These are phyloP conservation scores for Cercospora sp. DNA, from an alignment of 2,329 filamentous ascomycete genomes.

Conservation along the genomic window DNA sequence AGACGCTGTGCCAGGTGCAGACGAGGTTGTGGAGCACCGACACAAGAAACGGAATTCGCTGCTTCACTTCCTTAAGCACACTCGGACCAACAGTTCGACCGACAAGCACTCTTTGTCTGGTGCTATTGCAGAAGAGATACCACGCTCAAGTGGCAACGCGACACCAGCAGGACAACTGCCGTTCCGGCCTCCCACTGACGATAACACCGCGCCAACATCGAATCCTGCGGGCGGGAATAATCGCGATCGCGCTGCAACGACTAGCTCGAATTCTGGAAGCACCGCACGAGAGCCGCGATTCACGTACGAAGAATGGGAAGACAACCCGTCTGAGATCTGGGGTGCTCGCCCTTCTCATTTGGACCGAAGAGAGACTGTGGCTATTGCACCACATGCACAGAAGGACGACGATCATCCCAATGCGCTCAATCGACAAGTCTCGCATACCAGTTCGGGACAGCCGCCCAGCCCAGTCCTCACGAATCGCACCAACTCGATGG, in stretches of 20 bases:
- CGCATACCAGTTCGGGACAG: conserved; percentile 14
- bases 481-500: conserved; percentile 24
- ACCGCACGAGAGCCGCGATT: conserved; percentile 18
- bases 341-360: conserved; percentile 20
- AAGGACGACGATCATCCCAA: background rate
- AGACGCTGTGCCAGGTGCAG: conserved; percentile 32
- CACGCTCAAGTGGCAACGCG: conserved; percentile 8
- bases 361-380: conserved; percentile 28
- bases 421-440: conserved; percentile 3
- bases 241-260: conserved; percentile 4
- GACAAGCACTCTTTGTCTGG: conserved; percentile 20
- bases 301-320: conserved; percentile 33
- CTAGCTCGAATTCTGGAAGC: conserved; percentile 1
- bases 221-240: background rate
- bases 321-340: conserved; percentile 36
- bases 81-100: conserved; percentile 27
- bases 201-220: background rate
- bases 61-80: conserved; percentile 33
- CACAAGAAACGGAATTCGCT: conserved; percentile 34
- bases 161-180: conserved; percentile 15
- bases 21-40: conserved; percentile 22
- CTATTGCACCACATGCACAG: conserved; percentile 21
- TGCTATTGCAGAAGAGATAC: conserved; percentile 19
- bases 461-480: conserved; percentile 24
- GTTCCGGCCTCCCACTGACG: conserved; percentile 18